Conservation (phyloP, 257 asterid genomes). For the Handroanthus guayacan region DNA sequence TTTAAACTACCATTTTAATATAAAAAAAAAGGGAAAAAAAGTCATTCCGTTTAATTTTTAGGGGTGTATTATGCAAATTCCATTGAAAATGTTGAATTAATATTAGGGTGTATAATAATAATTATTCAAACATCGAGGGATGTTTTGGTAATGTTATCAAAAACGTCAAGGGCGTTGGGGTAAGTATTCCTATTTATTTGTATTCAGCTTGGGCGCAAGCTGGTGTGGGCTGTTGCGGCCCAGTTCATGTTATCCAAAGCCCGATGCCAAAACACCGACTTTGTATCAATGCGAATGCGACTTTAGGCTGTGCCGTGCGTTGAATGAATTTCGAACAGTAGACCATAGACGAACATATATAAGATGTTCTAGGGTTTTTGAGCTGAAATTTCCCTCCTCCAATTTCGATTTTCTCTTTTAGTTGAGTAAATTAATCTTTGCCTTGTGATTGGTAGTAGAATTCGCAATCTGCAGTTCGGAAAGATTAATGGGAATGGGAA, state of each 20-base stretch:
- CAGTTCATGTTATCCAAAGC: background rate
- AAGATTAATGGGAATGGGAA: slow-evolving; percentile 35
- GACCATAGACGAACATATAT: background rate
- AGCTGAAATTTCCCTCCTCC: background rate
- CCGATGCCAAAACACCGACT: background rate
- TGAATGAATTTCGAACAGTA: background rate
- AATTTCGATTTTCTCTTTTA: background rate
- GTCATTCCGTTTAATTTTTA: too few species aligned
- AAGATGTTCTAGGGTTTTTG: slow-evolving; percentile 2
- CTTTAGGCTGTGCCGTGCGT: background rate
- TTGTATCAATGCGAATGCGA: background rate
- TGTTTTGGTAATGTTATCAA: too few species aligned
- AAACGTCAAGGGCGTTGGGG: too few species aligned
- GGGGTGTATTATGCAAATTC: too few species aligned
- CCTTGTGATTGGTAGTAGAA: background rate
- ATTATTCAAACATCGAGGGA: too few species aligned
- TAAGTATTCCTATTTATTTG: too few species aligned
- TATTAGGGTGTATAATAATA: too few species aligned
- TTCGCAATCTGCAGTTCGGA: background rate
- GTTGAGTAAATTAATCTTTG: background rate
- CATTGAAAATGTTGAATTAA: too few species aligned
- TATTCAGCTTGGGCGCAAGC: background rate
- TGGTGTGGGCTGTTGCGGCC: background rate
- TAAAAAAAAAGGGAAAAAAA: too few species aligned
- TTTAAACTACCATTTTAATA: too few species aligned